A percentile compares a stretch with the other conserved stretches of the same genome.
Evolutionary conservation across 306 rosid species (phyloP).

Genomic region (Inga oerstediana): DNA sequence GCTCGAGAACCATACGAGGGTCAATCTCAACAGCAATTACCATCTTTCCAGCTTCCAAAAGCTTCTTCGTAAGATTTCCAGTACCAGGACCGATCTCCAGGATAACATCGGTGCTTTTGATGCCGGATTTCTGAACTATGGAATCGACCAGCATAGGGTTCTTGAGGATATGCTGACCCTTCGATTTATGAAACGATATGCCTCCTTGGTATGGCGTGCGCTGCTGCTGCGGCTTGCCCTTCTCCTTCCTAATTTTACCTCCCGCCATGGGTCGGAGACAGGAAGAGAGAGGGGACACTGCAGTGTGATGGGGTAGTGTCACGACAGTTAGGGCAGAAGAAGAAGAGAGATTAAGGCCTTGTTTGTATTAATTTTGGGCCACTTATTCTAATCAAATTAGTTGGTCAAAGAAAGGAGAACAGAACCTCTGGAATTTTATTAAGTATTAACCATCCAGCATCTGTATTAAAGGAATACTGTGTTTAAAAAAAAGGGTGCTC

Average conservation of each 20-base stretch:
- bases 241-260: conserved; percentile 48
- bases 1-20: conserved; percentile 94
- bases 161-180: conserved; percentile 53
- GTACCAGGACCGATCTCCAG: conserved; percentile 62
- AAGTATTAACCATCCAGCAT: neutral
- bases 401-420: neutral
- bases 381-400: neutral
- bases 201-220: conserved; percentile 51
- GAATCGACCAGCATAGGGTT: conserved; percentile 47
- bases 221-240: conserved; percentile 39
- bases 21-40: conserved; percentile 87
- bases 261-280: conserved; percentile 37
- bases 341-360: neutral
- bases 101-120: conserved; percentile 45
- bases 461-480: neutral
- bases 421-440: neutral
- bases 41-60: conserved; percentile 60
- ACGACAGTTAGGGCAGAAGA: neutral
- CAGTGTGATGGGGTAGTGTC: neutral
- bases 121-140: conserved; percentile 51
- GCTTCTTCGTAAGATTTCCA: conserved; percentile 53
- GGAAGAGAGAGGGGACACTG: neutral
- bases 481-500: neutral
- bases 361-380: neutral
- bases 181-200: conserved; percentile 47